Conservation (phyloP, 169 alveolate genomes). For the Nephromyces sp. region DNA sequence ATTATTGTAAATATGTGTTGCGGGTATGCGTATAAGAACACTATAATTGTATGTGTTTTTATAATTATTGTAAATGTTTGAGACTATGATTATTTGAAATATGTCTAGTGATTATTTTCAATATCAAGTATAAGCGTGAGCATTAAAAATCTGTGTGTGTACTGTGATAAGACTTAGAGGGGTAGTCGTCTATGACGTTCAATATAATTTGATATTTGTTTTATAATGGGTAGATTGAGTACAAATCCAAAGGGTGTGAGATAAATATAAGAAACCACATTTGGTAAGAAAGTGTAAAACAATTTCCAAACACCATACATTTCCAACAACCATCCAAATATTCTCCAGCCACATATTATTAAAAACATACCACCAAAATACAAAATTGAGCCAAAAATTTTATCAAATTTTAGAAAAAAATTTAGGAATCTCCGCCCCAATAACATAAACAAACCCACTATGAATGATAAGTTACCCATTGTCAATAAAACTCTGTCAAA, state of each 20-base stretch:
- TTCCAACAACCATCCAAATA: slow-evolving; percentile 33
- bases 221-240: slow-evolving; percentile 29
- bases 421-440: slow-evolving; percentile 28
- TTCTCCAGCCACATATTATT: slow-evolving; percentile 28
- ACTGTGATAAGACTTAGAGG: too few relatives aligned
- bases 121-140: too few relatives aligned
- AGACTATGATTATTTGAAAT: too few relatives aligned
- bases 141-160: too few relatives aligned
- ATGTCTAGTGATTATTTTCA: too few relatives aligned
- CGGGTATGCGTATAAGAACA: too few relatives aligned
- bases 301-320: slow-evolving; percentile 33
- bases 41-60: too few relatives aligned
- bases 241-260: slow-evolving; percentile 32
- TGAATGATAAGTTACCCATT: slow-evolving; percentile 34
- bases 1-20: too few relatives aligned
- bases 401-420: slow-evolving; percentile 31
- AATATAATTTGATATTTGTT: slow-evolving; percentile 28
- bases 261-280: slow-evolving; percentile 22
- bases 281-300: slow-evolving; percentile 35
- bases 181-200: not conserved
- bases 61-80: too few relatives aligned
- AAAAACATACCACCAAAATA: slow-evolving; percentile 28
- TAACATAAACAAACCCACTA: slow-evolving; percentile 31
- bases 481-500: slow-evolving; percentile 38
- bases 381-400: slow-evolving; percentile 25